Evolutionary conservation across 805 yeast species (phyloP), one percentile per base, ranked within the genome.

Genomic region (Saccharomycopsis fermentans): DNA sequence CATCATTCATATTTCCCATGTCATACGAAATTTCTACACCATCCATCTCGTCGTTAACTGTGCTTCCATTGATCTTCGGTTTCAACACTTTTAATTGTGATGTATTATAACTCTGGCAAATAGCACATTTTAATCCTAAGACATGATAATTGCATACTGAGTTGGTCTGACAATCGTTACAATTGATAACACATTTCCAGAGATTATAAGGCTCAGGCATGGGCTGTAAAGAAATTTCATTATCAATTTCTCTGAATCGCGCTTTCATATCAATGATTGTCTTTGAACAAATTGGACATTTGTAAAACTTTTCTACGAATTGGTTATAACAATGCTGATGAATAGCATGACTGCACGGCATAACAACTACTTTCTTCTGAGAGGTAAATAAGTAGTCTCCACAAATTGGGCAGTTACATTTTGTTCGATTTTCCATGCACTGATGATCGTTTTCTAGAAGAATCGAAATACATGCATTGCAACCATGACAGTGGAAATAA

Each of bases 301-400:
- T 88, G 75, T 90, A 91, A 16, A 87, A 82, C 68, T 87, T 90
- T 64, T 83, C 79, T n/a, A 88, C 81, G 68, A 86, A 83, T 63
- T 88, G 92, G 62, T 84, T 84, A 69, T 83, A 90, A 70, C 98
- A 91, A 29, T 70, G 67, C 69, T 90, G 89, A 72, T 91, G 98
- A 59, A 91, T 91, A 40, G 96, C 88, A 71, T 91, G 98, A 1
- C 97, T 97, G 72, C 98, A 91, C 3, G 77, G 75, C 96, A 91
- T 90, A 69, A 91, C 90, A 21, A 90, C 96, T 50, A 90, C 96
- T 11, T 90, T 84, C 67, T 76, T 78, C 6, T 86, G 82, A 3
- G 94, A 84, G 16, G 90, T 86, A 69, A 91, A 91, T 81, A 91
- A 81, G 69, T 84, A 90, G 65, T 90, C 97, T 59, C 87, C 88